Base-by-base conservation (phyloP, 306 rosid species). In the Sicyos baderoa region DNA sequence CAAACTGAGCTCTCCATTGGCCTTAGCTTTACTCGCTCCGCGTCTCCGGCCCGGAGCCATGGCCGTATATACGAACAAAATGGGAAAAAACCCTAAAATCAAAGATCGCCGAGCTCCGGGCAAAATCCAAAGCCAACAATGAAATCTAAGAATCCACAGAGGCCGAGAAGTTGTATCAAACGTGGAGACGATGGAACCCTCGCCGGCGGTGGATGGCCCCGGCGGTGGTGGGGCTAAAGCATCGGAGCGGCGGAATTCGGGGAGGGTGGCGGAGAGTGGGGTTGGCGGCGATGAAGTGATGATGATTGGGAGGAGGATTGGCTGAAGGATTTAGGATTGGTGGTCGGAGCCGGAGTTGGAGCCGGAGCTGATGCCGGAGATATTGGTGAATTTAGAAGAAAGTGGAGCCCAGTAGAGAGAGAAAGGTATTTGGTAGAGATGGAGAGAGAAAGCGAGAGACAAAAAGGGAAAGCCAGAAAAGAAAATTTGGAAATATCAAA, bases 41-140 rank as follows among this genome's bases (percentile, higher is more conserved):
- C 99, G 99, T 80, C 89, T 80, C 82, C 99, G 99, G 81, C 82
- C 81, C 77, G 94, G 94, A 88, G 95, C 74, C 99, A 93, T 93
- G 85, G 75, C 15, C 79, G 76, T 73, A 23, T 82, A 57, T 11
- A 51, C 1, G 42, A 17, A 35, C 68, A 59, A 47, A 82, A 44
- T 7, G 5, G 44, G 32, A 83, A 70, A 70, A 72, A 76, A 51
- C 81, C 78, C 76, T 73, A 75, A 40, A 48, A 66, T 71, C 68
- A 72, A 59, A 27, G 54, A 6, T 56, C 69, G 29, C 8, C 76
- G 22, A 32, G 16, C 9, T 7, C 58, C 17, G 10, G 27, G 15
- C 23, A 60, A 60, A 59, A 59, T 14, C 45, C 55, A n/a, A 71
- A 15, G 16, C 11, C 61, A 17, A 71, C 13, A 12, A 78, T 22